Percentiles rank a stretch among this genome's conserved stretches.
These are phyloP conservation scores for Trichosporon coremiiforme DNA, from an alignment of 1,284 basidiomycete genomes.

Conservation along the genomic window DNA sequence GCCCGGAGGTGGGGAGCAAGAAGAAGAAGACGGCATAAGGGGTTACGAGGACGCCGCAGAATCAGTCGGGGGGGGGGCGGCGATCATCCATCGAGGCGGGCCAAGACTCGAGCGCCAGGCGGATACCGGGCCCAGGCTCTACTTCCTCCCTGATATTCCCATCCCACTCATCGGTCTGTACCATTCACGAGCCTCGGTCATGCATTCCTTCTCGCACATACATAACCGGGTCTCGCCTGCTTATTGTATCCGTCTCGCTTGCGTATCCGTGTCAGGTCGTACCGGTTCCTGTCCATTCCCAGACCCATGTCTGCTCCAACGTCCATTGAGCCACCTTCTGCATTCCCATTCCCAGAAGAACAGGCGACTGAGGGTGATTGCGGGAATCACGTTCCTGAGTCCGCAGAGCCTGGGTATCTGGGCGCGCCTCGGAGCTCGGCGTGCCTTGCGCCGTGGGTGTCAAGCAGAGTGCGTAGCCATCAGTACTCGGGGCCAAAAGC, in stretches of 20 bases:
- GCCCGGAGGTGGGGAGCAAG: slow-evolving; percentile 28
- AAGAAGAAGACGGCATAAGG: slow-evolving; percentile 40
- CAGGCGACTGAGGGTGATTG: no score
- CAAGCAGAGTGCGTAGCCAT: neutral
- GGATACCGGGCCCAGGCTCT: no score
- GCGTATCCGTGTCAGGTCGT: no score
- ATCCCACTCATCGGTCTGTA: neutral
- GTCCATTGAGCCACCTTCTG: no score
- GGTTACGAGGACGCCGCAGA: neutral
- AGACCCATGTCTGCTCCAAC: no score
- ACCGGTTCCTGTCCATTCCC: no score
- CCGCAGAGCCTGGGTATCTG: neutral
- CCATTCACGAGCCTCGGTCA: neutral
- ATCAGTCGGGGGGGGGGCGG: no score
- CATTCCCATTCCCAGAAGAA: slow-evolving; percentile 2
- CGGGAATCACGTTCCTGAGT: slow-evolving; percentile 6
- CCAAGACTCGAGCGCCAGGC: no score
- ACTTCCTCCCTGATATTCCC: neutral
- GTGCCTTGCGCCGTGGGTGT: neutral
- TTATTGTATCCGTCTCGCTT: no score
- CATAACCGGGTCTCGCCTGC: neutral
- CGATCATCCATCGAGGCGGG: no score
- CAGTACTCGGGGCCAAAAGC: slow-evolving; percentile 1
- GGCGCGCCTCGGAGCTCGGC: neutral
- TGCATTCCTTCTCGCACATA: neutral